A percentile compares a stretch with the other conserved stretches of the same genome.
phyloP scores from a whole-genome alignment of 805 yeast species.

The Starmerella kuoi region DNA sequence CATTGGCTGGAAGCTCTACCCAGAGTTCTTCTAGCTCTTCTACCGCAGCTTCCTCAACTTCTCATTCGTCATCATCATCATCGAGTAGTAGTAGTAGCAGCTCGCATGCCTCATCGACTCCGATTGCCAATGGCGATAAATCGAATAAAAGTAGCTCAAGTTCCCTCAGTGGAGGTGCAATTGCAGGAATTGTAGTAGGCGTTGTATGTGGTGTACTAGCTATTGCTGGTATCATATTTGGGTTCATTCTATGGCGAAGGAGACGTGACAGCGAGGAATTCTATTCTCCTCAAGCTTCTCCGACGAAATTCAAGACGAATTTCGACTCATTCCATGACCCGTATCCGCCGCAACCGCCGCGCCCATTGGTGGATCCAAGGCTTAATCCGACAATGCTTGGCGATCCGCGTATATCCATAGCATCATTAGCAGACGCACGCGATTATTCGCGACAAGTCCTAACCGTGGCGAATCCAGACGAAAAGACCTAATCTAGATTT shows the following conservation, averaged over 20 bases:
- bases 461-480: constrained; percentile 83
- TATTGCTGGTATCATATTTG: constrained; percentile 31
- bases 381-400: constrained; percentile 69
- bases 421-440: constrained; percentile 75
- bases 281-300: constrained; percentile 26
- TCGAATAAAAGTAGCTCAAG: constrained; percentile 14
- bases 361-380: constrained; percentile 45
- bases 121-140: constrained; percentile 24
- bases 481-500: constrained; percentile 20
- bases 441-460: constrained; percentile 70
- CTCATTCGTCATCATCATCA: background rate
- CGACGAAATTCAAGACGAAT: constrained; percentile 24
- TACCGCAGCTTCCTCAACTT: background rate
- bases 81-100: background rate
- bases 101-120: background rate
- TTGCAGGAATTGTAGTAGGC: constrained; percentile 52
- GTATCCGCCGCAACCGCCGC: constrained; percentile 18
- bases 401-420: constrained; percentile 63
- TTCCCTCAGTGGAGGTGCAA: constrained; percentile 37
- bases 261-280: constrained; percentile 36
- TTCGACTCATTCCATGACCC: constrained; percentile 18
- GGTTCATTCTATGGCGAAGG: constrained; percentile 36
- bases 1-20: constrained; percentile 1
- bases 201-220: constrained; percentile 36
- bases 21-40: constrained; percentile 2